phyloP scores from a whole-genome alignment of 257 asterid species.

The Scutellaria minor region DNA sequence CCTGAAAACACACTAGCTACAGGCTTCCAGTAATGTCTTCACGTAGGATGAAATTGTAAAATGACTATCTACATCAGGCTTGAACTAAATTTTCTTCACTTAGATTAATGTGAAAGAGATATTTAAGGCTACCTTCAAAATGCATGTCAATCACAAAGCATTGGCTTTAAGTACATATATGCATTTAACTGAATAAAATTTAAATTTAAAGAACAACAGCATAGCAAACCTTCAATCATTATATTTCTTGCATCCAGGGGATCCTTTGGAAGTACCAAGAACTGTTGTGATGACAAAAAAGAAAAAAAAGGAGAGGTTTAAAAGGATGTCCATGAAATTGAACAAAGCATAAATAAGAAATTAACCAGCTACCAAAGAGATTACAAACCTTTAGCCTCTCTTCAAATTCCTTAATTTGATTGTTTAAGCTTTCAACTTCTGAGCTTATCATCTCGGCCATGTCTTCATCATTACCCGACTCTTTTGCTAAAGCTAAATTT shows the following conservation, averaged over 20 bases:
- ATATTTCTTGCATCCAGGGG: constrained; percentile 98
- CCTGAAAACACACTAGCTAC: constrained; percentile 19
- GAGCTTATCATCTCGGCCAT: constrained; percentile 94
- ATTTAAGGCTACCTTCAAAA: not conserved
- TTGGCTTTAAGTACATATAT: constrained; percentile 12
- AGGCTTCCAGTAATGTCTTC: constrained; percentile 1
- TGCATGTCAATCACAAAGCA: constrained; percentile 26
- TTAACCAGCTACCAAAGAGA: constrained; percentile 25
- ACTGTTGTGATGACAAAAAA: constrained; percentile 43
- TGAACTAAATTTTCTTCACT: constrained; percentile 21
- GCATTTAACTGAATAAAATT: constrained; percentile 14
- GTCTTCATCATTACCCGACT: constrained; percentile 77
- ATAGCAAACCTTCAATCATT: constrained; percentile 86
- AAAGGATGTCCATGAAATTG: constrained; percentile 25
- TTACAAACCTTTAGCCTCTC: constrained; percentile 72
- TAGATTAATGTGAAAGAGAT: constrained; percentile 10
- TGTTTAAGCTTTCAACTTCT: constrained; percentile 69
- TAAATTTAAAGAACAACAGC: constrained; percentile 5
- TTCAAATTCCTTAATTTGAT: constrained; percentile 68
- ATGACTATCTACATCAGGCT: constrained; percentile 17
- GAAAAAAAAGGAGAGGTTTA: constrained; percentile 23
- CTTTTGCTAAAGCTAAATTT: constrained; percentile 76
- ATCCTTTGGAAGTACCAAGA: constrained; percentile 86
- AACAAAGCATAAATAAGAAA: constrained; percentile 11
- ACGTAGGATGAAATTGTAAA: constrained; percentile 6